These are phyloP conservation scores for Aspergillus carlsbadensis DNA, from an alignment of 495 filamentous ascomycete genomes.

Conservation along the genomic window DNA sequence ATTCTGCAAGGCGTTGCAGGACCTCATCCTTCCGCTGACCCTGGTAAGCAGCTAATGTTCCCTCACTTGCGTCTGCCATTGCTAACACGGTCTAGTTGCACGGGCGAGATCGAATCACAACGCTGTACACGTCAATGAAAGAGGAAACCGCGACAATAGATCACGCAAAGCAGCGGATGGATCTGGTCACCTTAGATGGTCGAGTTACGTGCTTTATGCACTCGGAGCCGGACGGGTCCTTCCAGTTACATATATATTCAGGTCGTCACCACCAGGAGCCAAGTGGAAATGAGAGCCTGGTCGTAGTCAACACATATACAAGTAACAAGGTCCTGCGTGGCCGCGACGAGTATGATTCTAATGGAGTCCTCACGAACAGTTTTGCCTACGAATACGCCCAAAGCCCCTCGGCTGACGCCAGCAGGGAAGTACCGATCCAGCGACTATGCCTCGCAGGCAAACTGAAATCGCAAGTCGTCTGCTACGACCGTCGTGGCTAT, in stretches of 20 bases:
- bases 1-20: constrained; percentile 37
- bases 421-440: constrained; percentile 40
- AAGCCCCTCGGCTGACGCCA: background rate
- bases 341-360: constrained; percentile 42
- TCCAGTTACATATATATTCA: constrained; percentile 44
- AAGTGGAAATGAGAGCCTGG: constrained; percentile 32
- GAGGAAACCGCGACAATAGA: constrained; percentile 43
- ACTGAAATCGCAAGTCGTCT: constrained; percentile 41
- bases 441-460: constrained; percentile 46
- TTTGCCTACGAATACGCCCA: constrained; percentile 50
- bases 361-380: constrained; percentile 37
- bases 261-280: constrained; percentile 45
- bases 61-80: no score
- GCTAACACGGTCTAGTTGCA: constrained; percentile 23
- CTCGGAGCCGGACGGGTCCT: constrained; percentile 28
- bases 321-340: constrained; percentile 42
- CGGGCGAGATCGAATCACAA: constrained; percentile 38
- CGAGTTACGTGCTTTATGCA: constrained; percentile 39
- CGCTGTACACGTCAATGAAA: constrained; percentile 42
- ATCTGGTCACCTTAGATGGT: constrained; percentile 41
- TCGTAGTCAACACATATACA: constrained; percentile 45
- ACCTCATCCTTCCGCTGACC: constrained; percentile 41
- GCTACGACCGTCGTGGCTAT: constrained; percentile 53
- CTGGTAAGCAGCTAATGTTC: constrained; percentile 12
- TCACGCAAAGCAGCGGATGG: constrained; percentile 37